Evolutionary conservation across 345 rosid genomes (phyloP).

Genomic region (Rhizophora apiculata): DNA sequence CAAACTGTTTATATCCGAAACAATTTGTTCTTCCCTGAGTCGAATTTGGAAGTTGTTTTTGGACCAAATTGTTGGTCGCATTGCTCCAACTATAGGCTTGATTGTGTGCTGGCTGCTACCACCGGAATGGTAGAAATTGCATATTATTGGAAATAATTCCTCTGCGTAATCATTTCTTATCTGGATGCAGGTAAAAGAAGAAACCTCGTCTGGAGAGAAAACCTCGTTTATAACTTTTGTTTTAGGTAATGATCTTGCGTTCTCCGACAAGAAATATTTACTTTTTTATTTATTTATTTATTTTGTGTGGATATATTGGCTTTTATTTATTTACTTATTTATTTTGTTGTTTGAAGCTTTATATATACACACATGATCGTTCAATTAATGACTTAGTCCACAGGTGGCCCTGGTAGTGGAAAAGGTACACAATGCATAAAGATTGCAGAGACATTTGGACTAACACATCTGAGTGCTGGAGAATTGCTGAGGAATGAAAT

Average conservation of each 20-base stretch:
- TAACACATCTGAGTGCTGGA: conserved; percentile 32
- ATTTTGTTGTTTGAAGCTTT: neutral
- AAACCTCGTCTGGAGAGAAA: conserved; percentile 35
- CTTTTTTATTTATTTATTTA: neutral
- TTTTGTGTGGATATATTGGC: neutral
- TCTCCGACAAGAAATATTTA: neutral
- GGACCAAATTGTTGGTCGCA: neutral
- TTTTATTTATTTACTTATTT: neutral
- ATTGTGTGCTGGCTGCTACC: neutral
- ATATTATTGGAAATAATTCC: neutral
- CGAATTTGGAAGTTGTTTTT: no score
- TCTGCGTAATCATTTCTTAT: conserved; percentile 2
- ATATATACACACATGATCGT: neutral
- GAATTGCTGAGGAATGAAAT: conserved; percentile 30
- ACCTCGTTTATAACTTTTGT: conserved; percentile 75
- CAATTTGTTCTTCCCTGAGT: no score
- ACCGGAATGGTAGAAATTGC: neutral
- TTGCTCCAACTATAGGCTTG: neutral
- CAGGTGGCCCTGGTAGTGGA: conserved; percentile 40
- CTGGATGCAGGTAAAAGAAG: conserved; percentile 41
- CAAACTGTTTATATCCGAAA: no score
- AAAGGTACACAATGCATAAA: conserved; percentile 34
- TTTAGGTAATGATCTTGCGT: conserved; percentile 44
- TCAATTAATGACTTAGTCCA: neutral
- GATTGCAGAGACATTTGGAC: conserved; percentile 30